Evolutionary conservation across 176 grass and related monocot genomes (phyloP).

Genomic region (Juncus effusus): DNA sequence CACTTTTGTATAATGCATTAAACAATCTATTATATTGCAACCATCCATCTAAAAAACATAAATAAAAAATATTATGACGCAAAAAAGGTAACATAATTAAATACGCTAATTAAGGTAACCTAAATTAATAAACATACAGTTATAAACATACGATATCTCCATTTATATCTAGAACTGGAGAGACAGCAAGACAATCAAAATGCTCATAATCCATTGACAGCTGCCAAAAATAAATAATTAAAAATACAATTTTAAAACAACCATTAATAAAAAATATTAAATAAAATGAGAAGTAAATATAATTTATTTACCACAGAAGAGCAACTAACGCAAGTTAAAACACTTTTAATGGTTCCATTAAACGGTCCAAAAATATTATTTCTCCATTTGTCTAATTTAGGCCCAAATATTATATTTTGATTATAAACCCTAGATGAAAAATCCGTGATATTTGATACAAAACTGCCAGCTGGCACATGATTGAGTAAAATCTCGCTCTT

Average conservation of each 20-base stretch:
- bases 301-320: slow-evolving; percentile 68
- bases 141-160: slow-evolving; percentile 75
- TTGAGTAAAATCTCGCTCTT: slow-evolving; percentile 61
- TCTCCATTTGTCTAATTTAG: slow-evolving; percentile 67
- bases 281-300: slow-evolving; percentile 11
- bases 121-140: slow-evolving; percentile 28
- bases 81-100: slow-evolving; percentile 15
- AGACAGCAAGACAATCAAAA: slow-evolving; percentile 72
- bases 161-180: slow-evolving; percentile 56
- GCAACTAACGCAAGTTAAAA: slow-evolving; percentile 84
- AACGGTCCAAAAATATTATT: slow-evolving; percentile 77
- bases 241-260: slow-evolving; percentile 12
- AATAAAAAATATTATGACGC: slow-evolving; percentile 25
- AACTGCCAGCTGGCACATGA: slow-evolving; percentile 67
- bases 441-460: slow-evolving; percentile 52
- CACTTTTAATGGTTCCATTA: slow-evolving; percentile 83
- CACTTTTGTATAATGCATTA: slow-evolving; percentile 57
- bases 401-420: slow-evolving; percentile 51
- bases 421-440: slow-evolving; percentile 74
- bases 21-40: slow-evolving; percentile 70
- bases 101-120: slow-evolving; percentile 8
- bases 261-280: background rate
- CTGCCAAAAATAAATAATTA: slow-evolving; percentile 41
- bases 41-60: slow-evolving; percentile 51
- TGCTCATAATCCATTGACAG: slow-evolving; percentile 77